Base-by-base conservation (phyloP, 208 protist species). In the Phytomonas sp. region DNA sequence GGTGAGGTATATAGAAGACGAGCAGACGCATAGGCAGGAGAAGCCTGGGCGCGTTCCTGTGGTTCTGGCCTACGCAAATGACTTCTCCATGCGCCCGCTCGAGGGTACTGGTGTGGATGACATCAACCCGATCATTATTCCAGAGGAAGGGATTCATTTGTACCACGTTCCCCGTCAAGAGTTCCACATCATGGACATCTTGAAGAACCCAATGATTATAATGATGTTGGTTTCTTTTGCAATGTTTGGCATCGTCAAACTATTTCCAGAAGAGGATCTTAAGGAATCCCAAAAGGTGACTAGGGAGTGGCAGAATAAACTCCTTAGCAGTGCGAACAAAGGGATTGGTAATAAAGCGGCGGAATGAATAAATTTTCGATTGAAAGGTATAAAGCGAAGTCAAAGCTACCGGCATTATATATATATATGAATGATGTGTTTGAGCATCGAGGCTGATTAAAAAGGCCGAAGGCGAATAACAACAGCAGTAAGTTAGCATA, bases 201-300 rank as follows among this genome's bases (percentile, higher is more conserved):
- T 95, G 23, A 91, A 82, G 70, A 95, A 84, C 74, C 90, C 90
- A 4, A 88, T 93, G 82, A 78, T 95, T 36, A 23, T 95, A 40
- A 91, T 95, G 80, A 81, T 95, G 83, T 26, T 92, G 52, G 49
- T 95, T 29, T 84, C 79, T 10, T 75, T 82, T 56, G 71, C 40
- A 23, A 60, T 93, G 67, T 76, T 95, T 37, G 77, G 79, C 14
- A 49, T 95, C 36, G 84, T 91, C 79, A 87, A 89, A 60, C 52
- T 95, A 32, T 79, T 95, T 70, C 87, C 87, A 0, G 86, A 93
- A 66, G 90, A 95, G 75, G 84, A 92, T 0, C 63, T 87, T 14
- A 86, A 82, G 66, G 83, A 91, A 70, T 89, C 85, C 16, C 67
- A 80, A 60, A 81, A 81, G 70, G 81, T 89, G 79, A 79, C 86